phyloP scores from a whole-genome alignment of 352 stramenopile species.

The Saprolegnia diclina region DNA sequence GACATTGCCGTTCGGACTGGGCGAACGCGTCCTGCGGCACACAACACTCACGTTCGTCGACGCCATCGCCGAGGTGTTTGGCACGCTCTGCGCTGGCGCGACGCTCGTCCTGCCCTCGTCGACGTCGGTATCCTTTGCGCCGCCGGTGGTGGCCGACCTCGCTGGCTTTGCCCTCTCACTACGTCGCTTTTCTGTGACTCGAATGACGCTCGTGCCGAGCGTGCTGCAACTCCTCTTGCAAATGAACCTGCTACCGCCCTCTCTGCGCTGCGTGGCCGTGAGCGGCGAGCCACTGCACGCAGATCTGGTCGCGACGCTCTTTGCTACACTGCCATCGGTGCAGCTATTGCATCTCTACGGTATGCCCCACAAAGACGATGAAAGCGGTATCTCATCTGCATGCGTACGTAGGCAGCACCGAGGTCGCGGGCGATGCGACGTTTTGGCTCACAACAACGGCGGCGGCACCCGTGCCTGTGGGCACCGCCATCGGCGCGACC shows the following conservation, averaged over 20 bases:
- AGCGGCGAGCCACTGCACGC: slow-evolving; percentile 33
- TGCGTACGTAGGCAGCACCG: slow-evolving; percentile 33
- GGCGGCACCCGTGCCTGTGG: slow-evolving; percentile 22
- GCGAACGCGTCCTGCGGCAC: slow-evolving; percentile 29
- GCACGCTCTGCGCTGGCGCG: slow-evolving; percentile 30
- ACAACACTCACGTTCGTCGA: slow-evolving; percentile 39
- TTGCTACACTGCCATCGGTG: background rate
- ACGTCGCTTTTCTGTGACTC: slow-evolving; percentile 23
- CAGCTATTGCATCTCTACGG: slow-evolving; percentile 40
- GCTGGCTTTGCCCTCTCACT: slow-evolving; percentile 10
- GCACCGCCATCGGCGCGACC: background rate
- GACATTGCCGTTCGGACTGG: slow-evolving; percentile 29
- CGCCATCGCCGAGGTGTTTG: slow-evolving; percentile 35
- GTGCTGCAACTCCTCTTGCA: slow-evolving; percentile 31
- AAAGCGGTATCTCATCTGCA: no score
- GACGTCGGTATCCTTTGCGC: background rate
- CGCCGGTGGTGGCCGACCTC: slow-evolving; percentile 28
- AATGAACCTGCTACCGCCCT: background rate
- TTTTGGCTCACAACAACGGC: slow-evolving; percentile 19
- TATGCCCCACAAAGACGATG: background rate
- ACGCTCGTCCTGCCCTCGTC: slow-evolving; percentile 27
- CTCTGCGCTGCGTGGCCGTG: slow-evolving; percentile 21
- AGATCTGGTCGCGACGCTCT: slow-evolving; percentile 29
- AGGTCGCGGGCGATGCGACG: slow-evolving; percentile 30
- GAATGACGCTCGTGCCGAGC: slow-evolving; percentile 35